phyloP scores from a whole-genome alignment of 192 early-diverging fungal genomes.

The Backusella liffmaniae region DNA sequence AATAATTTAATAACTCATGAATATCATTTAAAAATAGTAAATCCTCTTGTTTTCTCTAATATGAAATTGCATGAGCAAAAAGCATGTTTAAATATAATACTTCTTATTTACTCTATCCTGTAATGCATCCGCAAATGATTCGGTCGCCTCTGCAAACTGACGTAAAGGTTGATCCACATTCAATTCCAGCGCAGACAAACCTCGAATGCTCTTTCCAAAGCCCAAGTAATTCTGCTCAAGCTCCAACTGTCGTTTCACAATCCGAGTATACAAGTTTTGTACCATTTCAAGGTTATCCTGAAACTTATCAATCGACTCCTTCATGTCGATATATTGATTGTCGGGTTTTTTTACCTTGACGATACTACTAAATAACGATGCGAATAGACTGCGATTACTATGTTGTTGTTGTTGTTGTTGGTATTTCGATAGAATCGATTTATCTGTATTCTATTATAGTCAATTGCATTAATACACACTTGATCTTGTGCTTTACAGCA shows the following conservation, averaged over 20 bases:
- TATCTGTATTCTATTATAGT: background rate
- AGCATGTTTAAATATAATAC: too few species aligned
- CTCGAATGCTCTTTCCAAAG: slow-evolving; percentile 71
- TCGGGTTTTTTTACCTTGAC: slow-evolving; percentile 88
- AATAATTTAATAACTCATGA: slow-evolving; percentile 84
- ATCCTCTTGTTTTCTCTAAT: slow-evolving; percentile 60
- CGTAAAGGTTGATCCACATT: slow-evolving; percentile 78
- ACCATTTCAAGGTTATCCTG: slow-evolving; percentile 85
- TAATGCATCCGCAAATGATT: slow-evolving; percentile 64
- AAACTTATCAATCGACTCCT: slow-evolving; percentile 79
- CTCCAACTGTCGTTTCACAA: slow-evolving; percentile 74
- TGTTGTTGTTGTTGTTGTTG: background rate
- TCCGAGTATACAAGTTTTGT: slow-evolving; percentile 78
- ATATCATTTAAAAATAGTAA: slow-evolving; percentile 71
- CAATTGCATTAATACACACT: background rate
- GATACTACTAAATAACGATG: slow-evolving; percentile 84
- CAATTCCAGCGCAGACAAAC: slow-evolving; percentile 82
- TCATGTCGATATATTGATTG: slow-evolving; percentile 80
- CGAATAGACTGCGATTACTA: slow-evolving; percentile 51
- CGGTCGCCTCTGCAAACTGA: slow-evolving; percentile 74
- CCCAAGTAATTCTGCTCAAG: slow-evolving; percentile 75
- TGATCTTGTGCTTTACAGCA: background rate
- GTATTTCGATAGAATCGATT: background rate
- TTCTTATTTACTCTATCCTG: slow-evolving; percentile 58
- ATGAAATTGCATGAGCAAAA: background rate